phyloP scores from a whole-genome alignment of 352 stramenopile species.

The Globisporangium okanoganense region DNA sequence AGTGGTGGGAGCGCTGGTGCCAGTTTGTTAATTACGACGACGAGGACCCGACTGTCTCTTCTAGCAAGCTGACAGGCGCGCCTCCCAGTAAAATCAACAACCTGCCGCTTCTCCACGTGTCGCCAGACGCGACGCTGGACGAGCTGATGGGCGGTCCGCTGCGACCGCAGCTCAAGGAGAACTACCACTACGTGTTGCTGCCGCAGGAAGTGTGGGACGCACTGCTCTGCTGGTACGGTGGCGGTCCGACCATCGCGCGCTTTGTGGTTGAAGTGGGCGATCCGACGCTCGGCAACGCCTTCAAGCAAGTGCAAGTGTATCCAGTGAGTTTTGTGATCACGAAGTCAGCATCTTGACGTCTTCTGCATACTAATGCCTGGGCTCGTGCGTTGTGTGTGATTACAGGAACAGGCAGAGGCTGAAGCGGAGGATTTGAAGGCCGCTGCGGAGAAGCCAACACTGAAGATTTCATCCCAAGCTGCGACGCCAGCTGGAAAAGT shows the following conservation, averaged over 20 bases:
- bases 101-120: constrained; percentile 51
- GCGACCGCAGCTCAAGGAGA: constrained; percentile 62
- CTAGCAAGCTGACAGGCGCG: constrained; percentile 9
- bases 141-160: constrained; percentile 68
- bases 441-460: constrained; percentile 16
- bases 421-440: constrained; percentile 19
- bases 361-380: neutral
- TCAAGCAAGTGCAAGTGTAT: constrained; percentile 78
- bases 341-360: neutral
- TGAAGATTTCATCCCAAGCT: constrained; percentile 7
- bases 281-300: constrained; percentile 41
- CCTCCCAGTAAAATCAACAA: constrained; percentile 66
- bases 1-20: constrained; percentile 83
- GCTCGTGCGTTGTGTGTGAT: neutral
- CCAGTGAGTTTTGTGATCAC: constrained; percentile 27
- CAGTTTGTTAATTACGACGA: constrained; percentile 64
- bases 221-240: constrained; percentile 61
- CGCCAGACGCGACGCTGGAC: constrained; percentile 38
- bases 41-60: constrained; percentile 8
- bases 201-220: constrained; percentile 78
- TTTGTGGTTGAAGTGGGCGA: constrained; percentile 73
- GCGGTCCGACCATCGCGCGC: constrained; percentile 63
- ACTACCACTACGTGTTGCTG: constrained; percentile 70
- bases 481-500: neutral
- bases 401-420: constrained; percentile 32